phyloP scores from a whole-genome alignment of 495 filamentous ascomycete species.

The Immersiella caudata region DNA sequence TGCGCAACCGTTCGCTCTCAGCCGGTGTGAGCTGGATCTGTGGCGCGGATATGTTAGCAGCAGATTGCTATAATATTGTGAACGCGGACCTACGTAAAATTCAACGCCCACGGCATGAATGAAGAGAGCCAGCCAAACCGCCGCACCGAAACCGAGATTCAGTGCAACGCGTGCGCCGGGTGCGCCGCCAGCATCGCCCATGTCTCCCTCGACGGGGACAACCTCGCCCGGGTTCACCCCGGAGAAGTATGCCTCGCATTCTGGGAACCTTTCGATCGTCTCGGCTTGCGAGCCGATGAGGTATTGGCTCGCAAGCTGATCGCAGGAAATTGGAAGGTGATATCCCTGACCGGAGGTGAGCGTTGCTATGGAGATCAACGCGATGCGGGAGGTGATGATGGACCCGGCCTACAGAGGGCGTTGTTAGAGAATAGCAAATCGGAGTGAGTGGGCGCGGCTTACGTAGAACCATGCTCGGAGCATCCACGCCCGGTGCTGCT shows the following conservation, averaged over 20 bases:
- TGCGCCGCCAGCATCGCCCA: constrained; percentile 19
- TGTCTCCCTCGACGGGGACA: constrained; percentile 36
- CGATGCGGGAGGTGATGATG: constrained; percentile 55
- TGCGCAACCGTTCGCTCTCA: constrained; percentile 51
- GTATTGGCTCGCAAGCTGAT: background rate
- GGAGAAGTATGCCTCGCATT: constrained; percentile 34
- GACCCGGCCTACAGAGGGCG: constrained; percentile 30
- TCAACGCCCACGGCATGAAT: constrained; percentile 56
- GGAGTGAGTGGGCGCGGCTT: constrained; percentile 20
- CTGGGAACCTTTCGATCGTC: constrained; percentile 17
- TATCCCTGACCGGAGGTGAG: constrained; percentile 1
- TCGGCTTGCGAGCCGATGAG: background rate
- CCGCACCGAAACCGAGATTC: constrained; percentile 46
- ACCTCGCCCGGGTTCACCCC: constrained; percentile 27
- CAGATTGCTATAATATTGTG: background rate
- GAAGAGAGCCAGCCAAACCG: constrained; percentile 49
- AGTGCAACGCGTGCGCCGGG: constrained; percentile 39
- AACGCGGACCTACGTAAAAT: constrained; percentile 49
- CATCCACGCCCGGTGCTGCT: constrained; percentile 63
- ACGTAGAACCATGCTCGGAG: constrained; percentile 52
- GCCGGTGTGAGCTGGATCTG: constrained; percentile 52
- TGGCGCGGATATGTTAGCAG: background rate
- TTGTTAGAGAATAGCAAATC: no score
- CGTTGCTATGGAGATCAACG: constrained; percentile 18
- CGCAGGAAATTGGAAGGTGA: background rate